These are phyloP conservation scores for Amylocarpus encephaloides DNA, from an alignment of 2,329 filamentous ascomycete genomes.

Conservation along the genomic window DNA sequence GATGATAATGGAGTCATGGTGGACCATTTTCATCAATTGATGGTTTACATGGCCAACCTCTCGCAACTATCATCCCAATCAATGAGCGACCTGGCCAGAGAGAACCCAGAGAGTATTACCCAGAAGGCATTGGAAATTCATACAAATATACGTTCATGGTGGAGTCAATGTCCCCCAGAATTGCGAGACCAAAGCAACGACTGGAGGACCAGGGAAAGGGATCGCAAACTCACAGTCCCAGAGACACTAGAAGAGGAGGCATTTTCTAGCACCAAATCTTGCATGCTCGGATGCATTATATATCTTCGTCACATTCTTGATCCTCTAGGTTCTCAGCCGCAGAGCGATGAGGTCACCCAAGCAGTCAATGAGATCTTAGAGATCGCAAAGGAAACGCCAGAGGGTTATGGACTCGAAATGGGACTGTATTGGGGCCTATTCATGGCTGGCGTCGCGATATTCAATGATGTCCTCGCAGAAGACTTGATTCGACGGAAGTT, in stretches of 20 bases:
- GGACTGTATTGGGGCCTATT: constrained; percentile 30
- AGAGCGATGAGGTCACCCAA: constrained; percentile 20
- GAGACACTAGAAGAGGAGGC: constrained; percentile 29
- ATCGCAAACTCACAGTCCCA: constrained; percentile 24
- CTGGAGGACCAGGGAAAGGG: constrained; percentile 24
- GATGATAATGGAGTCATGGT: constrained; percentile 24
- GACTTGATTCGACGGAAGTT: constrained; percentile 25
- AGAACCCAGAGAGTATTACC: constrained; percentile 16
- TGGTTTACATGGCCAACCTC: constrained; percentile 28
- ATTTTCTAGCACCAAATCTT: constrained; percentile 27
- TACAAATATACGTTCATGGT: constrained; percentile 24
- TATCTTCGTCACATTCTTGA: constrained; percentile 28
- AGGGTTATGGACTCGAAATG: constrained; percentile 30
- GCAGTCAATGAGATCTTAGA: constrained; percentile 25
- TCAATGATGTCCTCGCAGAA: constrained; percentile 24
- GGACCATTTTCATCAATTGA: constrained; percentile 26
- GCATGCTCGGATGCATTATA: constrained; percentile 25
- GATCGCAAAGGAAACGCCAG: constrained; percentile 26
- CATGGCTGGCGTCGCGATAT: constrained; percentile 26
- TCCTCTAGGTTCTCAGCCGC: constrained; percentile 19
- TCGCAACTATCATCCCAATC: constrained; percentile 26
- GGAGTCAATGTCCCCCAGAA: constrained; percentile 19
- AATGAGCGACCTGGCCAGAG: constrained; percentile 16
- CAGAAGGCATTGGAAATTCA: constrained; percentile 16
- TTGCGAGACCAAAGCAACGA: constrained; percentile 26